Base-by-base conservation (phyloP, 192 early-diverging fungal species). In the Bifiguratus adelaidae region DNA sequence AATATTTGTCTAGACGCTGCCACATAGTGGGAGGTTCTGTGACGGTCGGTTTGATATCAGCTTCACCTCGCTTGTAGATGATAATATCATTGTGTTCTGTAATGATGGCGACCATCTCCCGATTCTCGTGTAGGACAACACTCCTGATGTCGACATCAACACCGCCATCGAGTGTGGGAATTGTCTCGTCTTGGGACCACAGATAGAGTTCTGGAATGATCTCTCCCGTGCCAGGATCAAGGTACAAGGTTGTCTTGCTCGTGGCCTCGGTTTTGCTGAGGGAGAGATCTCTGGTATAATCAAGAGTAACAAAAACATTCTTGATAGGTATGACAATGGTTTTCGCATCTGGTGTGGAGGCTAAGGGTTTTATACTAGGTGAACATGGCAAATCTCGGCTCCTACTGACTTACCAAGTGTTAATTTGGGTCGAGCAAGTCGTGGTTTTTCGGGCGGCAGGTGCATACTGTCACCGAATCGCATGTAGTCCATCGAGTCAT, bases 21-120 rank as follows among this genome's bases (percentile, higher is more conserved):
- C 37, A 40, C 18, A 40, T 13, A 15, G 37, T 8, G 37, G 37
- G 37, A 7, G 13, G 37, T 15, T 21, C 18, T 7, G 18, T 15
- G 18, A 21, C 18, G 15, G 18, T 21, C 7, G 7, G 18, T 5
- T 20, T 15, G 37, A 21, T 5, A 8, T 57, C 48, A 13, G 35
- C 59, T 5, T 23, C 1, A 0, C 59, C 59, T 18, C 59, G 26
- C 41, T 55, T 50, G 47, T 51, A 55, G 7, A 61, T 41, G 26
- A 54, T 50, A 7, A 61, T n/a, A 8, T 48, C 19, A 20, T 61
- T 55, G 2, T 41, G 28, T 12, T 55, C 27, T 3, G 53, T 5
- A 15, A 1, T 54, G 5, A 50, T 23, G 9, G 36, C 42, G 26
- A 48, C 30, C 3, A 61, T 41, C 1, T 44, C 51, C 0, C 59